Evolutionary conservation across 1,139 yeast species (phyloP).

Genomic region (Pichia sp.): DNA sequence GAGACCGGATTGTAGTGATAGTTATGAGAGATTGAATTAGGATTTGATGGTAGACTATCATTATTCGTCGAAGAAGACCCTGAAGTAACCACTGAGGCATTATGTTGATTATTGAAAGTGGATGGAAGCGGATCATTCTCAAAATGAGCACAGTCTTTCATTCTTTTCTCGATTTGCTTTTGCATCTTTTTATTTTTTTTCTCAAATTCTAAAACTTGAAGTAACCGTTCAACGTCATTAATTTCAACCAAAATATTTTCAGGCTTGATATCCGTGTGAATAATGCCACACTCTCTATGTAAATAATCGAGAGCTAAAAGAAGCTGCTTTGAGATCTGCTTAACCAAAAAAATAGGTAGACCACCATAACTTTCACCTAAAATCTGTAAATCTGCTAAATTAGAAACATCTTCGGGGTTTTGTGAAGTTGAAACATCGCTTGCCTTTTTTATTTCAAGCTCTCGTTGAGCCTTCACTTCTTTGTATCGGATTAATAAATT

Average conservation of each 20-base stretch:
- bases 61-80: not conserved
- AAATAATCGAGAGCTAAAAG: constrained; percentile 60
- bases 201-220: constrained; percentile 43
- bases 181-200: constrained; percentile 26
- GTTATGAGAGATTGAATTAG: too few relatives aligned
- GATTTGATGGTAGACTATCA: not conserved
- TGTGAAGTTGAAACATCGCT: not conserved
- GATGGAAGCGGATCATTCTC: too few relatives aligned
- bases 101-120: not conserved
- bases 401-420: constrained; percentile 8
- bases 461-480: constrained; percentile 24
- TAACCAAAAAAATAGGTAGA: constrained; percentile 61
- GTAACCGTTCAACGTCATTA: constrained; percentile 63
- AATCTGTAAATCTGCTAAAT: constrained; percentile 22
- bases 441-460: constrained; percentile 17
- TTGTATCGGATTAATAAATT: constrained; percentile 56
- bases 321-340: constrained; percentile 64
- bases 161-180: constrained; percentile 25
- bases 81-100: not conserved
- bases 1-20: too few relatives aligned
- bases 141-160: constrained; percentile 14
- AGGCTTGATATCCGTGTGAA: constrained; percentile 75
- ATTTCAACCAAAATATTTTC: constrained; percentile 70
- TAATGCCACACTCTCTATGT: constrained; percentile 67
- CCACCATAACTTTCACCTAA: constrained; percentile 49